phyloP scores from a whole-genome alignment of 116 monocot species.

The Papilionanthe hybrid region DNA sequence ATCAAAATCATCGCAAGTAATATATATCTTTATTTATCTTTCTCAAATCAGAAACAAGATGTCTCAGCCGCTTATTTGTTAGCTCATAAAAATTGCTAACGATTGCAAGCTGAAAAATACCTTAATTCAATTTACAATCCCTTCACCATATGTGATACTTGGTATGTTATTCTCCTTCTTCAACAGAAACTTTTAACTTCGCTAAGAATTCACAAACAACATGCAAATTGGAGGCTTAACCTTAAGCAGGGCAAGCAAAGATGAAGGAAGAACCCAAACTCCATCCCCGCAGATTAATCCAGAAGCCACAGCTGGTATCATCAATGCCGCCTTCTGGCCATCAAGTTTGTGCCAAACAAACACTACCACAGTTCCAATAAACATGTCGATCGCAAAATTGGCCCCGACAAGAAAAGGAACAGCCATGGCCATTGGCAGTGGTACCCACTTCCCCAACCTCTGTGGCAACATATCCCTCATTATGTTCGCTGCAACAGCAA shows the following conservation, averaged over 20 bases:
- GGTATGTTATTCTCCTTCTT: no score
- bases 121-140: not conserved
- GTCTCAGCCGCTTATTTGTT: no score
- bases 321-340: slow-evolving; percentile 13
- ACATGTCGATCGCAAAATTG: slow-evolving; percentile 78
- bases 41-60: not conserved
- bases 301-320: slow-evolving; percentile 41
- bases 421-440: slow-evolving; percentile 73
- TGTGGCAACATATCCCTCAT: no score
- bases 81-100: no score
- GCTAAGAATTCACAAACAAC: slow-evolving; percentile 26
- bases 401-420: slow-evolving; percentile 70
- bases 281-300: slow-evolving; percentile 75
- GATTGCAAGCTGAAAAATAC: no score
- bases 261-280: slow-evolving; percentile 59
- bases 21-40: not conserved
- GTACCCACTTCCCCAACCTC: slow-evolving; percentile 17
- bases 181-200: no score
- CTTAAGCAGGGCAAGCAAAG: slow-evolving; percentile 38
- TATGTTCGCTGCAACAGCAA: not conserved
- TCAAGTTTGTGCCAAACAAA: slow-evolving; percentile 39
- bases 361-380: slow-evolving; percentile 57
- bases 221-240: slow-evolving; percentile 62
- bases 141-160: no score
- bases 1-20: not conserved